Base-by-base conservation (phyloP, 768 basidiomycete genomes). In the Serendipita sp. region DNA sequence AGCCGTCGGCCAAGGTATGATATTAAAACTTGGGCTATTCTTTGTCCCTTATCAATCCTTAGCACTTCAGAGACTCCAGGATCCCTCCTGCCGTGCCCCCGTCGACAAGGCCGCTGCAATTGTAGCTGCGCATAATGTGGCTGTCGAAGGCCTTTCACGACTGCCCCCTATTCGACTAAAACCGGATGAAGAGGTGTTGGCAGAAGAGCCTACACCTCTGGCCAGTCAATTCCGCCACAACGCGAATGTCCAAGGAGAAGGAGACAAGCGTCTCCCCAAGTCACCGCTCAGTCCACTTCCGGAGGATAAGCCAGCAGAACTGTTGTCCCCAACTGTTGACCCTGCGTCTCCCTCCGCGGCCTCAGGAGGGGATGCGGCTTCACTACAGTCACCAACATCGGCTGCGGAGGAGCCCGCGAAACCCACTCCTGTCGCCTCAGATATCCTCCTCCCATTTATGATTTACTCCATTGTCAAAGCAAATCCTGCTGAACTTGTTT, bases 381-480 rank as follows among this genome's bases (percentile, higher is more conserved):
- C 34, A 2, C 34, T 38, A 5, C 38, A 42, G 38, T 43, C 30
- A n/a, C 31, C 22, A 38, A 20, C 53, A 3, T 43, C 62, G 11
- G 42, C 11, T 1, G 17, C 13, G 1, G 14, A n/a, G 9, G 34
- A 24, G 11, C 17, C 2, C 53, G 22, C 28, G 22, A 42, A 31
- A 48, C 64, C 20, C 62, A 70, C 81, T 1, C 81, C 81, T 3
- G 82, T 88, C 3, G 88, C 86, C 0, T 90, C 91, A 1, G 95
- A 97, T 69, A 80, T 96, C 43, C 84, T 99, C 42, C 80, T 99
- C 16, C 95, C 95, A 0, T 74, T 98, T 64, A 84, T 97, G 71
- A 99, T 97, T 53, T 96, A 87, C 69, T 83, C 92, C 1, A 90
- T 96, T 43, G 93, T 97, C 68, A 91, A 90, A 71, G 78, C 89